phyloP scores from a whole-genome alignment of 345 rosid species.

The Salix viminalis region DNA sequence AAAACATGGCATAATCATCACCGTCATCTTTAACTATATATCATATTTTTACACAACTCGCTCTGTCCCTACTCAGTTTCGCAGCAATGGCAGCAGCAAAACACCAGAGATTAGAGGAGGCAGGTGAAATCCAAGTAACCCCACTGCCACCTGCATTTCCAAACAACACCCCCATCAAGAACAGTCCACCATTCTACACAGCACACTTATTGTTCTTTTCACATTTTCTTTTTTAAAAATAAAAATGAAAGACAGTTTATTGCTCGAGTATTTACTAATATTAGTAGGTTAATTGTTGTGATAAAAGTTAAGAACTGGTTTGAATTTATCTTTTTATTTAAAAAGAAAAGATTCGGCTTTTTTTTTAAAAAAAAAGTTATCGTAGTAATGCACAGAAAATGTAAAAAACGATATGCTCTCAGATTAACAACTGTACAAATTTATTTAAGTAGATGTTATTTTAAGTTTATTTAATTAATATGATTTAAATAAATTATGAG shows the following conservation, averaged over 20 bases:
- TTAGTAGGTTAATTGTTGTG: too few species aligned
- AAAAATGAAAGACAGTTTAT: neutral
- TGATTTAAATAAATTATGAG: too few species aligned
- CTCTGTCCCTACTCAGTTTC: neutral
- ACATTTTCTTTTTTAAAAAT: neutral
- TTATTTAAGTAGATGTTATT: too few species aligned
- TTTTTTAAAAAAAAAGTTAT: too few species aligned
- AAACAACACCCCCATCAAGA: constrained; percentile 8
- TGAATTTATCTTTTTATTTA: too few species aligned
- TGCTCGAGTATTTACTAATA: neutral
- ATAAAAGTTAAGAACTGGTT: too few species aligned
- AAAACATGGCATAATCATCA: neutral
- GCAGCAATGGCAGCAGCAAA: constrained; percentile 22
- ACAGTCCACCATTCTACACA: neutral
- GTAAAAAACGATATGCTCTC: too few species aligned
- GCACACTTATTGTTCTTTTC: neutral
- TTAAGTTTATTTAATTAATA: too few species aligned
- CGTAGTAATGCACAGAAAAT: too few species aligned
- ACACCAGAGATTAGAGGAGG: constrained; percentile 20
- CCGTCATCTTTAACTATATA: constrained; percentile 16
- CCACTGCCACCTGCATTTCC: constrained; percentile 43
- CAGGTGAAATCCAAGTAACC: constrained; percentile 28
- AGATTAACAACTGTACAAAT: too few species aligned
- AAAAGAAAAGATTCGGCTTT: too few species aligned
- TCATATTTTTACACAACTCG: constrained; percentile 9